phyloP scores from a whole-genome alignment of 768 basidiomycete genomes.

The Baorangia bicolor region DNA sequence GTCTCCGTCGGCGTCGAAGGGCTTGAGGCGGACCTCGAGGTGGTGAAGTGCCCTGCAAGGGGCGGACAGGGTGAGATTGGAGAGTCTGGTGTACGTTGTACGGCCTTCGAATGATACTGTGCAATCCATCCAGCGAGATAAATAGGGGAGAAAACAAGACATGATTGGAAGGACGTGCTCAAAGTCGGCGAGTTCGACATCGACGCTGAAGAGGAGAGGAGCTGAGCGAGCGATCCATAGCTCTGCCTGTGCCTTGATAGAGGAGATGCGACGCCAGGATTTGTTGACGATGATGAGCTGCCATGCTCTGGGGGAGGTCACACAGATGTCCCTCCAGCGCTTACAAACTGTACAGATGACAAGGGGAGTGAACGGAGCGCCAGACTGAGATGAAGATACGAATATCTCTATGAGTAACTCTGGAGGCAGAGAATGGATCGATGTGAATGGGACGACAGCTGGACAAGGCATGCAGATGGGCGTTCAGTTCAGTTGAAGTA shows the following conservation, averaged over 20 bases:
- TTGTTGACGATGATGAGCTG: constrained; percentile 54
- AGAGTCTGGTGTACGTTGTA: constrained; percentile 29
- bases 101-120: constrained; percentile 39
- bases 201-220: constrained; percentile 55
- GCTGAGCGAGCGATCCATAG: constrained; percentile 55
- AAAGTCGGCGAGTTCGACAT: constrained; percentile 45
- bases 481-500: background rate
- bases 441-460: background rate
- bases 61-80: constrained; percentile 21
- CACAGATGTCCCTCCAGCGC: constrained; percentile 56
- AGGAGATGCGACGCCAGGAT: constrained; percentile 30
- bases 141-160: constrained; percentile 55
- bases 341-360: constrained; percentile 52
- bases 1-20: constrained; percentile 20
- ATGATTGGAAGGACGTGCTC: constrained; percentile 62
- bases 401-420: constrained; percentile 69
- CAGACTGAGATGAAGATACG: constrained; percentile 37
- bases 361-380: constrained; percentile 49
- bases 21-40: constrained; percentile 27
- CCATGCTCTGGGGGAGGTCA: constrained; percentile 61
- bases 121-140: constrained; percentile 60
- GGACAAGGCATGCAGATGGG: background rate
- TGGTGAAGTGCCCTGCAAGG: constrained; percentile 29
- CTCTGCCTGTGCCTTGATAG: constrained; percentile 47
- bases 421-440: constrained; percentile 44